Base-by-base conservation (phyloP, 805 yeast genomes). In the Sporopachydermia quercuum region DNA sequence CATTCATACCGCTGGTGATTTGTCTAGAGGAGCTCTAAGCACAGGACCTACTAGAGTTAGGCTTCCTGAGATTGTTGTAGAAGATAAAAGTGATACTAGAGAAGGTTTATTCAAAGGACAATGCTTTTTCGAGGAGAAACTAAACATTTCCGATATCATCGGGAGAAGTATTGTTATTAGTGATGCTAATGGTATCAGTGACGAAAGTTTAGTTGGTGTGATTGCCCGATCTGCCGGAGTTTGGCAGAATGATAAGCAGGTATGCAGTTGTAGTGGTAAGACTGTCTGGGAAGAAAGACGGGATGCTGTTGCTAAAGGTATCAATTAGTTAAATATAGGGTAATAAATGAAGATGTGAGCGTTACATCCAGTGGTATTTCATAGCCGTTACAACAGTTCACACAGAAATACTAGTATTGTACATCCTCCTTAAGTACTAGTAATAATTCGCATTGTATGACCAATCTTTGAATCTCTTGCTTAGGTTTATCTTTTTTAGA, bases 151-250 rank as follows among this genome's bases (percentile, higher is more conserved):
- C 38, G 78, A 78, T 35, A 57, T 83, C 37, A 79, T 84, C 45
- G 95, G 94, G 15, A 65, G 94, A 23, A 70, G 78, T 13, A 55
- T 75, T 19, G 66, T 71, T 4, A 66, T 75, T 41, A 68, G 75
- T 4, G 47, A 57, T 17, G 49, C 58, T 18, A 66, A 61, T 33
- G 54, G 61, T 35, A 64, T 68, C 14, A 54, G 65, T 13, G 42
- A 58, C 4, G 65, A 65, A 35, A 64, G 71, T 2, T 59, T 82
- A 5, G 78, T 77, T 38, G 97, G 98, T 19, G 94, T 89, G 16
- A 74, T 91, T 53, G 97, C 97, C 1, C 71, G 97, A 52, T 80
- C 93, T 50, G 97, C 98, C 1, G 98, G 98, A 13, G 82, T 76
- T 17, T 91, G 97, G 96, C 94, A 89, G 54, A 91, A 91, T 59